Conservation (phyloP, 2,329 filamentous ascomycete species). For the Neopestalotiopsis rosae region DNA sequence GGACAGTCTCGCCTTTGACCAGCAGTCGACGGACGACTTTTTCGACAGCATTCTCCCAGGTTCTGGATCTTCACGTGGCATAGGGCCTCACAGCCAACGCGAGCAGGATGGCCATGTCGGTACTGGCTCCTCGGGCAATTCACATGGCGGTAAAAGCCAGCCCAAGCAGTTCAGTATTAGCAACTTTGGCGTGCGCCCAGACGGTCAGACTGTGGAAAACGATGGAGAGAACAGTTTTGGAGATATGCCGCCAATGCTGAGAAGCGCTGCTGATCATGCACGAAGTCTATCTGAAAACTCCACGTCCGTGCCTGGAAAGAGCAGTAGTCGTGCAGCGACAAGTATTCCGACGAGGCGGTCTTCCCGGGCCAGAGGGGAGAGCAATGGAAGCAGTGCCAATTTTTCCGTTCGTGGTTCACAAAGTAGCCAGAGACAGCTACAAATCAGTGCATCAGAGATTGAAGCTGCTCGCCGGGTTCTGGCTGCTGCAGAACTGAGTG, state of each 20-base stretch:
- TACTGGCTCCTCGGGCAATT: too few relatives aligned
- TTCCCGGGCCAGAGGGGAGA: background rate
- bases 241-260: slow-evolving; percentile 2
- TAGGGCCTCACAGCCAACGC: background rate
- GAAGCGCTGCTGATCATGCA: background rate
- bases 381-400: background rate
- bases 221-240: slow-evolving; percentile 10
- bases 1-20: background rate
- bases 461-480: slow-evolving; percentile 7
- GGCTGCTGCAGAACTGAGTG: background rate
- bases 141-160: background rate
- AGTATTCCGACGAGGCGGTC: background rate
- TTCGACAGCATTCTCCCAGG: slow-evolving; percentile 5
- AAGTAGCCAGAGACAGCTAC: background rate
- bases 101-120: background rate
- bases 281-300: slow-evolving; percentile 4
- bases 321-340: background rate
- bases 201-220: background rate
- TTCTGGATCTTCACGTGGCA: background rate
- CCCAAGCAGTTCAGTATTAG: slow-evolving; percentile 1
- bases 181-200: background rate
- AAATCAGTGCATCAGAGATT: slow-evolving; percentile 1
- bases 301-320: background rate
- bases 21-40: background rate
- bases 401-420: background rate